phyloP scores from a whole-genome alignment of 2,329 filamentous ascomycete genomes.

The Trichoderma lentiforme region DNA sequence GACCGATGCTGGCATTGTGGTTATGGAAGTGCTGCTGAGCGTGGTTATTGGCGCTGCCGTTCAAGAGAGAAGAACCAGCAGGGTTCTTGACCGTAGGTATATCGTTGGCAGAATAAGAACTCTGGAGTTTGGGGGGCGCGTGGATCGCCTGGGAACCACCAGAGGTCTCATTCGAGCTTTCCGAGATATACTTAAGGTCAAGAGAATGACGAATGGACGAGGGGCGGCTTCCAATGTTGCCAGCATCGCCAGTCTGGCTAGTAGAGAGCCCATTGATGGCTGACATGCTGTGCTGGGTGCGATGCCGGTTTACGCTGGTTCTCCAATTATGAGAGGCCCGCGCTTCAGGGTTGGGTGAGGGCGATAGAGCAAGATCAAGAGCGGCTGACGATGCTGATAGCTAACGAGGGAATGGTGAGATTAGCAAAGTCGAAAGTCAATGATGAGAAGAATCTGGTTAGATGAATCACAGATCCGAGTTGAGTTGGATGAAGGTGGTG shows the following conservation, averaged over 20 bases:
- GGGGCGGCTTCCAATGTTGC: constrained; percentile 47
- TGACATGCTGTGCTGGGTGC: constrained; percentile 59
- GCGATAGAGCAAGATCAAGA: constrained; percentile 72
- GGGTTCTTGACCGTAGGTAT: constrained; percentile 78
- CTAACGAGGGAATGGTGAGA: constrained; percentile 38
- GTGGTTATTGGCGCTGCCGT: constrained; percentile 53
- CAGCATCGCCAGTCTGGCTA: constrained; percentile 44
- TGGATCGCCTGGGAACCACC: constrained; percentile 46
- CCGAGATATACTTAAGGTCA: constrained; percentile 50
- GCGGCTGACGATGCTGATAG: constrained; percentile 78
- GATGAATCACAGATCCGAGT: background rate
- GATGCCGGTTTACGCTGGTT: constrained; percentile 61
- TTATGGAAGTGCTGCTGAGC: constrained; percentile 66
- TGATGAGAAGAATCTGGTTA: background rate
- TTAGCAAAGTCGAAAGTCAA: background rate
- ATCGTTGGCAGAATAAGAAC: constrained; percentile 88
- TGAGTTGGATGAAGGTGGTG: background rate
- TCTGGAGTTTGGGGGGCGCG: constrained; percentile 71
- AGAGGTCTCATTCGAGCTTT: constrained; percentile 40
- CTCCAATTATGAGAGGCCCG: constrained; percentile 53
- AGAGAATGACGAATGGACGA: constrained; percentile 55
- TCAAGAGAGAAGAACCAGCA: constrained; percentile 44
- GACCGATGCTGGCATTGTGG: constrained; percentile 78
- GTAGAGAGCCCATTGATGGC: constrained; percentile 42
- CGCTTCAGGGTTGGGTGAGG: constrained; percentile 60